Evolutionary conservation across 2,329 filamentous ascomycete genomes (phyloP).

Genomic region (Ascochyta koolunga): DNA sequence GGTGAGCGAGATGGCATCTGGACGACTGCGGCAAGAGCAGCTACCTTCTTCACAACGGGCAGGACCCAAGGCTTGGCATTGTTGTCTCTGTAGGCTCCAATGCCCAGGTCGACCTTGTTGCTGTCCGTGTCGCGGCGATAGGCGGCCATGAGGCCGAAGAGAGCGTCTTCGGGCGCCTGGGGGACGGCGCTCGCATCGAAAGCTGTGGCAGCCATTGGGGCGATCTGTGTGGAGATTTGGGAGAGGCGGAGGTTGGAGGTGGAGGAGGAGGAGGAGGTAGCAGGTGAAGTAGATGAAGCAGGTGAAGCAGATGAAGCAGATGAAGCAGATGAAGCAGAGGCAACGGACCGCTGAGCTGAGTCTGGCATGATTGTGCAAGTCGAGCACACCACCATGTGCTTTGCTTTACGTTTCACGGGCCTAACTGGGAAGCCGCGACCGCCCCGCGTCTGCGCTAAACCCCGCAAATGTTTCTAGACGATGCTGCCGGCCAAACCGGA

Average conservation of each 20-base stretch:
- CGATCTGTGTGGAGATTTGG: slow-evolving; percentile 74
- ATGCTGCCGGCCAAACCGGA: slow-evolving; percentile 23
- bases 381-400: slow-evolving; percentile 21
- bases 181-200: slow-evolving; percentile 81
- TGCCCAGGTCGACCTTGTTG: slow-evolving; percentile 91
- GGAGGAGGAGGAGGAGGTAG: slow-evolving; percentile 21
- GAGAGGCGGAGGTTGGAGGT: slow-evolving; percentile 51
- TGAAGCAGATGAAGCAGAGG: slow-evolving; percentile 12
- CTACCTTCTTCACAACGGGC: slow-evolving; percentile 94
- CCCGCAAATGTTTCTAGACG: slow-evolving; percentile 27
- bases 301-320: neutral
- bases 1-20: slow-evolving; percentile 25
- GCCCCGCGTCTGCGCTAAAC: slow-evolving; percentile 28
- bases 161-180: slow-evolving; percentile 90
- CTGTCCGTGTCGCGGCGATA: slow-evolving; percentile 77
- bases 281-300: neutral
- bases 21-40: slow-evolving; percentile 23
- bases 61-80: slow-evolving; percentile 97
- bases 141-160: slow-evolving; percentile 90
- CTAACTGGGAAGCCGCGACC: slow-evolving; percentile 24
- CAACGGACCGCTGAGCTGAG: slow-evolving; percentile 23
- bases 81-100: slow-evolving; percentile 94
- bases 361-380: slow-evolving; percentile 31
- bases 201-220: slow-evolving; percentile 65
- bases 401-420: slow-evolving; percentile 33